A percentile compares a stretch with the other conserved stretches of the same genome.
phyloP scores from a whole-genome alignment of 2,329 filamentous ascomycete genomes.

The Hymenoscyphus albidus region DNA sequence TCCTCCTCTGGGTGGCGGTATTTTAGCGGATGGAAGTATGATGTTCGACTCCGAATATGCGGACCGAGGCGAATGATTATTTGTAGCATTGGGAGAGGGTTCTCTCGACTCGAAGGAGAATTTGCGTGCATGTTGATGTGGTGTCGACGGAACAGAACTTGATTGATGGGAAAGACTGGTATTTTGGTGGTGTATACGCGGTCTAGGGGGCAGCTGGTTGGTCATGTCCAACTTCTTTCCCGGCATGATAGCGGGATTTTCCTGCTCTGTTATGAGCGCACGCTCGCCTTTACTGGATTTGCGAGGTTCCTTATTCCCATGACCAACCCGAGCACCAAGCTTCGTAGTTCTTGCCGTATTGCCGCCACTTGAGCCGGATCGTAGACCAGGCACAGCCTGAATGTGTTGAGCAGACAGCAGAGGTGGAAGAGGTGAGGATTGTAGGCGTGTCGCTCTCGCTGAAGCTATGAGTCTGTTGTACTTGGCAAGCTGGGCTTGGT shows the following conservation, averaged over 20 bases:
- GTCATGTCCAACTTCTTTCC: constrained; percentile 33
- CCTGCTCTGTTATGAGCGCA: constrained; percentile 58
- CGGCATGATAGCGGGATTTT: constrained; percentile 38
- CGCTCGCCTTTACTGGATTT: constrained; percentile 57
- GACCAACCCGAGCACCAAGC: constrained; percentile 47
- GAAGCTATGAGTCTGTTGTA: constrained; percentile 64
- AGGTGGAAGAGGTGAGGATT: constrained; percentile 52
- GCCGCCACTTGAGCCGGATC: constrained; percentile 51
- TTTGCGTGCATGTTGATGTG: constrained; percentile 80
- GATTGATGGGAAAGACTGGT: constrained; percentile 61
- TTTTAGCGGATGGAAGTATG: constrained; percentile 63
- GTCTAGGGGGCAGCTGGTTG: constrained; percentile 30
- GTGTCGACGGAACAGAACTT: constrained; percentile 89
- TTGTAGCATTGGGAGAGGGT: constrained; percentile 73
- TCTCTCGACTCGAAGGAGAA: constrained; percentile 75
- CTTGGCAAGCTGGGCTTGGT: constrained; percentile 59
- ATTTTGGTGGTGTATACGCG: constrained; percentile 43
- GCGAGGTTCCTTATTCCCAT: constrained; percentile 60
- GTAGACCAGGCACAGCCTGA: constrained; percentile 47
- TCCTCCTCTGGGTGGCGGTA: constrained; percentile 56
- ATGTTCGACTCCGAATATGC: constrained; percentile 86
- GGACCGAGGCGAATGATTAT: constrained; percentile 82
- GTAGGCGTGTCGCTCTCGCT: constrained; percentile 46
- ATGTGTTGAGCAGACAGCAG: constrained; percentile 53
- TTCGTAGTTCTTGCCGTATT: constrained; percentile 34